These are phyloP conservation scores for Bombardia bombarda DNA, from an alignment of 495 filamentous ascomycete genomes.

Conservation along the genomic window DNA sequence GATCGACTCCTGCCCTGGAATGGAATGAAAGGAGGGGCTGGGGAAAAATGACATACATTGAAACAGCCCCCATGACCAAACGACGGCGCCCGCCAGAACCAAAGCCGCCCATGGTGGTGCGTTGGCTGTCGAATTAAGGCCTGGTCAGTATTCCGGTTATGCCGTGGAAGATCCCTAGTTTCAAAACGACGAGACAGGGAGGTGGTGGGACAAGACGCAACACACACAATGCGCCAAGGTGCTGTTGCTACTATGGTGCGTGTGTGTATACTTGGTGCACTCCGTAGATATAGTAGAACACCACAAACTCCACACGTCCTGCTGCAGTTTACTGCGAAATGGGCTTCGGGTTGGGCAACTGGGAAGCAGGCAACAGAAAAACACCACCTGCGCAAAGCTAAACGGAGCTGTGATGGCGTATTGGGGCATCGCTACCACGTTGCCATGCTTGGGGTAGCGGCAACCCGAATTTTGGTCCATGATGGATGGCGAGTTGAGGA, in stretches of 20 bases:
- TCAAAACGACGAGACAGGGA: slow-evolving; percentile 4
- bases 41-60: not conserved
- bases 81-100: not conserved
- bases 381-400: too few species aligned
- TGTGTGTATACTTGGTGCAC: too few species aligned
- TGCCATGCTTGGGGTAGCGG: not conserved
- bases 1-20: not conserved
- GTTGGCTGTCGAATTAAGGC: slow-evolving; percentile 2
- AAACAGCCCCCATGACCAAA: not conserved
- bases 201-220: not conserved
- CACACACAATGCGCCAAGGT: slow-evolving; percentile 2
- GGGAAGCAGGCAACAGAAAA: too few species aligned
- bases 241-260: too few species aligned
- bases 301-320: too few species aligned
- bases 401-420: too few species aligned
- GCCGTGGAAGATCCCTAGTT: slow-evolving; percentile 11
- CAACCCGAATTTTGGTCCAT: not conserved
- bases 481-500: not conserved
- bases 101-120: not conserved
- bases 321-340: too few species aligned
- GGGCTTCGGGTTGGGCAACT: too few species aligned
- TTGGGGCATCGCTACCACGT: too few species aligned
- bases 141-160: slow-evolving; percentile 11
- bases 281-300: too few species aligned
- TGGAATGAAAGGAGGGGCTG: slow-evolving; percentile 2